Percentiles rank a stretch among this genome's conserved stretches.
Evolutionary conservation across 2,329 filamentous ascomycete species (phyloP).

Genomic region (Colletotrichum sansevieriae): DNA sequence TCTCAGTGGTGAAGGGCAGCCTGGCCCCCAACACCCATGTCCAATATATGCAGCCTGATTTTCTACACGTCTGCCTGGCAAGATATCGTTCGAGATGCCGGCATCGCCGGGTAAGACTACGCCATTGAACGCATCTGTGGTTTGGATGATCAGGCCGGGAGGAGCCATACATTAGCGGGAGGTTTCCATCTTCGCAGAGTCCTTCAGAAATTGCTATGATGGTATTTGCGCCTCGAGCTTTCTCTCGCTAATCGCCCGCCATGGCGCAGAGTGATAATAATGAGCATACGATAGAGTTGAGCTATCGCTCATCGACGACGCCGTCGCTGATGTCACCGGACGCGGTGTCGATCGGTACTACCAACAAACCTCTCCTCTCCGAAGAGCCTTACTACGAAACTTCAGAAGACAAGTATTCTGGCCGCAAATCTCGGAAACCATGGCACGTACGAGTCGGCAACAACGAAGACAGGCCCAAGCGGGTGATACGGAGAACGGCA

Average conservation of each 20-base stretch:
- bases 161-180: too few species aligned
- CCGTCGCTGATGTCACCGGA: conserved; percentile 14
- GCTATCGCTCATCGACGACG: conserved; percentile 12
- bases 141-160: too few species aligned
- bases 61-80: conserved; percentile 10
- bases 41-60: conserved; percentile 2
- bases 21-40: conserved; percentile 2
- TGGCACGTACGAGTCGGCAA: conserved; percentile 9
- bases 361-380: conserved; percentile 17
- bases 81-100: not conserved
- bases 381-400: conserved; percentile 5
- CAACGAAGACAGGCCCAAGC: conserved; percentile 7
- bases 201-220: too few species aligned
- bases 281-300: conserved; percentile 4
- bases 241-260: not conserved
- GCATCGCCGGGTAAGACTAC: not conserved
- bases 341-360: conserved; percentile 7
- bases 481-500: conserved; percentile 1
- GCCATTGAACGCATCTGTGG: too few species aligned
- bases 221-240: too few species aligned
- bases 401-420: conserved; percentile 3
- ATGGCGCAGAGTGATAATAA: not conserved
- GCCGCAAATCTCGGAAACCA: conserved; percentile 1
- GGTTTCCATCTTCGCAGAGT: too few species aligned
- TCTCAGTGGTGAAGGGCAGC: not conserved